Percentiles rank a stretch among this genome's conserved stretches.
These are phyloP conservation scores for Acanthamoeba lenticulata DNA, from an alignment of 208 protist genomes.

Conservation along the genomic window DNA sequence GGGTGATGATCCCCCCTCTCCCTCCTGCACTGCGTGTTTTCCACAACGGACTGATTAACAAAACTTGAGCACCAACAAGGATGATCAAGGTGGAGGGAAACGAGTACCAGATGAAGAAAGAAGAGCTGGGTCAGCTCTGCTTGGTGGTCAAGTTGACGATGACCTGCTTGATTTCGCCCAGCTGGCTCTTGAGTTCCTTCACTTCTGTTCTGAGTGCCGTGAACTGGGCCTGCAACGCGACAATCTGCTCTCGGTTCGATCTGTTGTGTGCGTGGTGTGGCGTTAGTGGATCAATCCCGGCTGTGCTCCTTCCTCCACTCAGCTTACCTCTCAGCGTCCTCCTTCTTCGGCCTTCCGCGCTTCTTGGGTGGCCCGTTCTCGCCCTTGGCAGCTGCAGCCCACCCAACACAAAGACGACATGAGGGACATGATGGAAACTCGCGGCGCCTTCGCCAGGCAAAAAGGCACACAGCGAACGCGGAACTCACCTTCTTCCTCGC, in stretches of 20 bases:
- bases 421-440: not conserved
- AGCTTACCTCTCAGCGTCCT: conserved; percentile 3
- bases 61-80: no score
- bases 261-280: not conserved
- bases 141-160: conserved; percentile 57
- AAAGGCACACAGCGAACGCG: not conserved
- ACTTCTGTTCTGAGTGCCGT: not conserved
- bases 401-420: not conserved
- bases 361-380: conserved; percentile 50
- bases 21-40: not conserved
- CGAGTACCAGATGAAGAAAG: not conserved
- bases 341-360: conserved; percentile 45
- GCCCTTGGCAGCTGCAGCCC: not conserved
- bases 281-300: not conserved
- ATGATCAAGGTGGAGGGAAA: not conserved
- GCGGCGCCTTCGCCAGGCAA: no score
- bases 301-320: no score
- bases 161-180: conserved; percentile 50
- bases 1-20: not conserved
- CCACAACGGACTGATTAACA: not conserved
- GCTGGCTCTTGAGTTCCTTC: conserved; percentile 33
- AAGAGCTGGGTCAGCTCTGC: not conserved
- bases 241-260: conserved; percentile 29
- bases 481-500: not conserved
- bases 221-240: not conserved